A percentile compares a stretch with the other conserved stretches of the same genome.
phyloP scores from a whole-genome alignment of 2,329 filamentous ascomycete species.

The Pseudogymnoascus sp. region DNA sequence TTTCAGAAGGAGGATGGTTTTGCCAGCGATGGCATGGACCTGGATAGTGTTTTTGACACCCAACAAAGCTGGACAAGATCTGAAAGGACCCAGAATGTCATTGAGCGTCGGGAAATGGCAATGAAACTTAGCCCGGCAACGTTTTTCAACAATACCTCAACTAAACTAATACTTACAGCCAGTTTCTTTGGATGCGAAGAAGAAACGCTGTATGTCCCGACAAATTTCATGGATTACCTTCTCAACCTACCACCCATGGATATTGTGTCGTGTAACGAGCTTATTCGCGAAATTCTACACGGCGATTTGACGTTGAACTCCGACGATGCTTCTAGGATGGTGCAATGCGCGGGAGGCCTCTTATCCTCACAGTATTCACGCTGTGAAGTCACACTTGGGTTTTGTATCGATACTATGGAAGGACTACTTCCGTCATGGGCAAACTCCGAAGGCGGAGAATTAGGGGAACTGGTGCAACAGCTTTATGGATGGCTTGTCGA shows the following conservation, averaged over 20 bases:
- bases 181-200: slow-evolving; percentile 16
- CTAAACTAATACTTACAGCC: slow-evolving; percentile 20
- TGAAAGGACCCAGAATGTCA: slow-evolving; percentile 29
- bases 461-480: slow-evolving; percentile 61
- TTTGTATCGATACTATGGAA: slow-evolving; percentile 60
- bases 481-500: slow-evolving; percentile 73
- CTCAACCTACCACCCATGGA: slow-evolving; percentile 43
- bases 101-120: slow-evolving; percentile 32
- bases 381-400: slow-evolving; percentile 63
- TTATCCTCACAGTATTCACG: slow-evolving; percentile 54
- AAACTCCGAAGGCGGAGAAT: slow-evolving; percentile 35
- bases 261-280: slow-evolving; percentile 41
- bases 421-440: slow-evolving; percentile 30
- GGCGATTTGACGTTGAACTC: slow-evolving; percentile 44
- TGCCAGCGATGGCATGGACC: slow-evolving; percentile 48
- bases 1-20: slow-evolving; percentile 4
- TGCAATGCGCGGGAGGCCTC: slow-evolving; percentile 43
- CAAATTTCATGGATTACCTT: slow-evolving; percentile 41
- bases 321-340: slow-evolving; percentile 38
- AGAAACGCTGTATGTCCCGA: slow-evolving; percentile 38
- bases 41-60: slow-evolving; percentile 57
- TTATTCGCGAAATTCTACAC: slow-evolving; percentile 44
- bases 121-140: slow-evolving; percentile 20
- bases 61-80: slow-evolving; percentile 43
- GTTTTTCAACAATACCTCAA: slow-evolving; percentile 19